phyloP scores from a whole-genome alignment of 1,284 basidiomycete species.

The Naganishia sp. region DNA sequence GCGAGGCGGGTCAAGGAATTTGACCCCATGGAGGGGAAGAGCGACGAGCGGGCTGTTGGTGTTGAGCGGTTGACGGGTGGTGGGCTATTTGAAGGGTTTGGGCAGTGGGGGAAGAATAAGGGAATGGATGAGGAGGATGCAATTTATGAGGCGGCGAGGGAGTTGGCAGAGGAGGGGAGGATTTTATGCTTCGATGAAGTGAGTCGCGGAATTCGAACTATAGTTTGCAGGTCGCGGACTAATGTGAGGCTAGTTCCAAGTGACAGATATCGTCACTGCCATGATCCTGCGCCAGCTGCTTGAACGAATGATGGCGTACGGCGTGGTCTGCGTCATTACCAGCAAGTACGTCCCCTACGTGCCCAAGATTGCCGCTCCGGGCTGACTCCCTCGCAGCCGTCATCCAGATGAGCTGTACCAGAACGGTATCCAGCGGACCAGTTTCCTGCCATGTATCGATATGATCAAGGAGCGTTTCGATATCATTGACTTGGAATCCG shows the following conservation, averaged over 20 bases:
- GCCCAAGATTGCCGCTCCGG: background rate
- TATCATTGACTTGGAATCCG: constrained; percentile 89
- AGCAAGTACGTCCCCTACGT: constrained; percentile 71
- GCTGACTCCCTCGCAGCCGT: constrained; percentile 62
- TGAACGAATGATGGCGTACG: constrained; percentile 79
- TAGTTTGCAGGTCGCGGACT: background rate
- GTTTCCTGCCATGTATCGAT: constrained; percentile 93
- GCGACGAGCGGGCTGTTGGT: constrained; percentile 30
- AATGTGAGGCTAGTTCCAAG: constrained; percentile 56
- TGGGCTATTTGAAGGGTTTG: constrained; percentile 37
- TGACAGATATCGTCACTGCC: constrained; percentile 97
- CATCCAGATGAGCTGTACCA: constrained; percentile 97
- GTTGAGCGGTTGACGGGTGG: constrained; percentile 30
- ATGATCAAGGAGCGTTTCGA: constrained; percentile 83
- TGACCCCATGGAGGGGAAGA: constrained; percentile 30
- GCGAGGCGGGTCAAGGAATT: constrained; percentile 13
- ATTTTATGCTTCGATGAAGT: constrained; percentile 97
- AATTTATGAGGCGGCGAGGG: constrained; percentile 82
- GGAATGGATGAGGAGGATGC: constrained; percentile 69
- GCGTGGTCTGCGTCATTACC: constrained; percentile 92
- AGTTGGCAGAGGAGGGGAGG: constrained; percentile 79
- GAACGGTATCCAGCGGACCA: constrained; percentile 97
- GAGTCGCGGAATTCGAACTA: constrained; percentile 37
- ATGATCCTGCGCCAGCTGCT: constrained; percentile 93
- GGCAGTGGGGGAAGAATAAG: constrained; percentile 42